Evolutionary conservation across 2,329 filamentous ascomycete genomes (phyloP).

Genomic region (Xylaria digitata): DNA sequence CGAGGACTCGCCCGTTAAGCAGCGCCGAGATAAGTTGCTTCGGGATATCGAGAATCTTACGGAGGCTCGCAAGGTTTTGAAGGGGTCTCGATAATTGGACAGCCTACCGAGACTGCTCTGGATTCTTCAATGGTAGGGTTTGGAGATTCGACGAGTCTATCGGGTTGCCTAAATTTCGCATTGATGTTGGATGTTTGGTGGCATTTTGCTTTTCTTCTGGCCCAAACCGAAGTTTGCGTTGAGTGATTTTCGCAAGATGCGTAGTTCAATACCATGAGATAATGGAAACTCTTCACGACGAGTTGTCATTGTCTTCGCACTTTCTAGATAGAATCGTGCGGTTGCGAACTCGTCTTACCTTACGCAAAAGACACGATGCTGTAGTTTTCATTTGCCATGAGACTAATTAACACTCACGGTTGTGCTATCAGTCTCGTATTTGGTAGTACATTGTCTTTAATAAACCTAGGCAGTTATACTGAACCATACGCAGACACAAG

Average conservation of each 20-base stretch:
- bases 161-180: background rate
- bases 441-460: background rate
- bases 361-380: background rate
- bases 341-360: background rate
- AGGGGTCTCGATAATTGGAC: conserved; percentile 39
- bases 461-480: background rate
- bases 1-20: conserved; percentile 60
- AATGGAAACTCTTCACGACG: background rate
- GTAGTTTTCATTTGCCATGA: background rate
- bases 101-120: background rate
- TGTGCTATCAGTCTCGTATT: background rate
- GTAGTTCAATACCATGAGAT: background rate
- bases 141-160: conserved; percentile 13
- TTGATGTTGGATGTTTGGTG: background rate
- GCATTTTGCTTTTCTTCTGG: background rate
- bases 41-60: conserved; percentile 60
- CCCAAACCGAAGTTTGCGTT: background rate
- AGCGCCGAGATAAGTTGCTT: conserved; percentile 56
- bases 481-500: background rate
- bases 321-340: background rate
- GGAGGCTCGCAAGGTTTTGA: conserved; percentile 49
- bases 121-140: background rate
- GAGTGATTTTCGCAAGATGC: background rate
- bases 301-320: background rate
- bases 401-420: no score